Percentiles rank a stretch among this genome's conserved stretches.
These are phyloP conservation scores for Elsinoe fawcettii DNA, from an alignment of 2,329 filamentous ascomycete species.

Conservation along the genomic window DNA sequence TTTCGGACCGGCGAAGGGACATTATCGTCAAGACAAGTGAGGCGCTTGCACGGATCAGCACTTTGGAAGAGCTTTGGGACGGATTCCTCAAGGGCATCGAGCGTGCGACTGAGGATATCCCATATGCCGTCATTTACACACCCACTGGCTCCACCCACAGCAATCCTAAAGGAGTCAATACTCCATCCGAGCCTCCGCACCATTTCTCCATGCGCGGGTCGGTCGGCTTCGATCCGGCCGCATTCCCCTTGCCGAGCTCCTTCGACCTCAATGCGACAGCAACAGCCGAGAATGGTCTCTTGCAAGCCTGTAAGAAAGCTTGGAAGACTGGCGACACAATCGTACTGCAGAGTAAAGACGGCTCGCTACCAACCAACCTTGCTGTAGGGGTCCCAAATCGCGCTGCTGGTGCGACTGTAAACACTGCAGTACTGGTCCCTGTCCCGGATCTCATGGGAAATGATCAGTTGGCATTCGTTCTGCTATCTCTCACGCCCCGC, in stretches of 20 bases:
- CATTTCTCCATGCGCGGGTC: constrained; percentile 23
- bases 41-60: neutral
- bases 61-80: constrained; percentile 16
- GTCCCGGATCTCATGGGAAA: constrained; percentile 27
- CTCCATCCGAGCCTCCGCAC: constrained; percentile 7
- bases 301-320: constrained; percentile 18
- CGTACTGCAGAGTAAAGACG: constrained; percentile 8
- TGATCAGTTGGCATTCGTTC: constrained; percentile 33
- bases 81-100: constrained; percentile 16
- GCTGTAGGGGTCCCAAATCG: constrained; percentile 11
- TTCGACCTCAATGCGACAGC: constrained; percentile 21
- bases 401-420: constrained; percentile 12
- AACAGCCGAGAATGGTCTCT: constrained; percentile 1
- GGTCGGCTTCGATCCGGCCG: constrained; percentile 23
- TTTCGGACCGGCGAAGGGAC: constrained; percentile 16
- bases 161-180: constrained; percentile 11
- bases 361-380: constrained; percentile 13
- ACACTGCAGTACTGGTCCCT: constrained; percentile 16
- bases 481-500: constrained; percentile 34
- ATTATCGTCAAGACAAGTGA: constrained; percentile 15
- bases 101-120: constrained; percentile 15
- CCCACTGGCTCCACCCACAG: constrained; percentile 17
- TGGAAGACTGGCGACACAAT: constrained; percentile 6
- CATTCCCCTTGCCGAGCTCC: constrained; percentile 22
- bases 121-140: constrained; percentile 19